Conservation (phyloP, 2,329 filamentous ascomycete species). For the Scedosporium apiospermum region DNA sequence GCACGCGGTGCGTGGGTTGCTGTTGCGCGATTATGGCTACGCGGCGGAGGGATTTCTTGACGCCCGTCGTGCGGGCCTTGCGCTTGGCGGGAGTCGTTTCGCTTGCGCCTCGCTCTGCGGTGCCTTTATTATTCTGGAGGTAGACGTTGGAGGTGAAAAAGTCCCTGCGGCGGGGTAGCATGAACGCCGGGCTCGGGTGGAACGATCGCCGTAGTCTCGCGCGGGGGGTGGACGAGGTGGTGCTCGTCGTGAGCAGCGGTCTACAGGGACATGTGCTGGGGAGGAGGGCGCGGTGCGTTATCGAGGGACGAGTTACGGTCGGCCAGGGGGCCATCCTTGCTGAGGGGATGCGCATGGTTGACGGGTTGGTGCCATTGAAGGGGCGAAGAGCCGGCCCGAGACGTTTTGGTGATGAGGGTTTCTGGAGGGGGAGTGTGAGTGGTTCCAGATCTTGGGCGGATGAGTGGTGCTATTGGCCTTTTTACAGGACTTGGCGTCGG, state of each 20-base stretch:
- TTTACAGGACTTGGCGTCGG: background rate
- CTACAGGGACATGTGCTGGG: background rate
- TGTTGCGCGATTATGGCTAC: conserved; percentile 80
- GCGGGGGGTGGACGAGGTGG: background rate
- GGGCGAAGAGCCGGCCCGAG: background rate
- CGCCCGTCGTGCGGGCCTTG: conserved; percentile 33
- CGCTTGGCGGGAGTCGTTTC: conserved; percentile 19
- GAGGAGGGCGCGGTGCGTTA: background rate
- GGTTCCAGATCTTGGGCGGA: background rate
- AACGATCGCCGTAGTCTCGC: conserved; percentile 23
- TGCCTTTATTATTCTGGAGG: conserved; percentile 22
- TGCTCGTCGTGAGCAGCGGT: conserved; percentile 1
- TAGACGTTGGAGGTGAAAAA: conserved; percentile 60
- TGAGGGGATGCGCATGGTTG: background rate
- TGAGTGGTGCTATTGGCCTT: background rate
- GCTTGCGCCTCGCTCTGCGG: background rate
- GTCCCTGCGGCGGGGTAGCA: conserved; percentile 43
- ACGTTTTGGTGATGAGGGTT: background rate
- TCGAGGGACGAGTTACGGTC: background rate
- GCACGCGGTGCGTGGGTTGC: conserved; percentile 16
- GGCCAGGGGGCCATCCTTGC: conserved; percentile 1
- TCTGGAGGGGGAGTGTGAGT: background rate
- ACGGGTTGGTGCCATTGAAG: conserved; percentile 1
- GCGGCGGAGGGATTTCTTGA: conserved; percentile 69
- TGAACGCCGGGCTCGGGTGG: conserved; percentile 33